These are phyloP conservation scores for Thermomucor indicae-seudaticae DNA, from an alignment of 371 early-diverging fungal species.

Conservation along the genomic window DNA sequence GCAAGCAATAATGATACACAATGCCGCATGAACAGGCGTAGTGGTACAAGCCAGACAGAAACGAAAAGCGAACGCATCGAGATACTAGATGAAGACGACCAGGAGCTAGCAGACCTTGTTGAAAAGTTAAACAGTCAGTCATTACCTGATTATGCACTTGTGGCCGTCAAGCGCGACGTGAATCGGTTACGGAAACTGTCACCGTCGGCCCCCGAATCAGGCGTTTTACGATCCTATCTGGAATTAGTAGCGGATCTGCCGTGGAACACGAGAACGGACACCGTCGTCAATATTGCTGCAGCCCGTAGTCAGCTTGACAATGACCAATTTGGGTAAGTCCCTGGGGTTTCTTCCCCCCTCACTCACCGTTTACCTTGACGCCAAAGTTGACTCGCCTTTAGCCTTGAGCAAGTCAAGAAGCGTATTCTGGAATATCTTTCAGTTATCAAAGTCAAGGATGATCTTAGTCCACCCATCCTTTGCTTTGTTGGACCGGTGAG, in stretches of 20 bases:
- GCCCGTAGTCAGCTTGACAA: conserved; percentile 65
- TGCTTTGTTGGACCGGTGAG: conserved; percentile 70
- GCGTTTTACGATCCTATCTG: conserved; percentile 72
- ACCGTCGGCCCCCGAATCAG: conserved; percentile 72
- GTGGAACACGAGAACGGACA: conserved; percentile 56
- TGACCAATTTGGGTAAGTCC: conserved; percentile 71
- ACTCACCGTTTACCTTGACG: neutral
- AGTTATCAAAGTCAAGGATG: conserved; percentile 70
- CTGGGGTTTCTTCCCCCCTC: too few relatives aligned
- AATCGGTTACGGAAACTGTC: conserved; percentile 70
- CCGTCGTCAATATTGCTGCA: conserved; percentile 57
- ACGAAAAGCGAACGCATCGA: too few relatives aligned
- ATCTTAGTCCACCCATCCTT: conserved; percentile 68
- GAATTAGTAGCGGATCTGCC: conserved; percentile 79
- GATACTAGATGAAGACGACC: conserved; percentile 47
- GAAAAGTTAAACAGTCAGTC: conserved; percentile 51
- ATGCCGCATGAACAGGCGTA: too few relatives aligned
- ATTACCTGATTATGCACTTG: conserved; percentile 61
- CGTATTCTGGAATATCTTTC: conserved; percentile 82
- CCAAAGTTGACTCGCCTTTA: neutral
- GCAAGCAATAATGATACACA: neutral
- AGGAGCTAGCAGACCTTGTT: conserved; percentile 60
- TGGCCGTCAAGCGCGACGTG: conserved; percentile 64
- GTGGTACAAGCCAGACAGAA: too few relatives aligned
- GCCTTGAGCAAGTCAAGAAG: conserved; percentile 75